Evolutionary conservation across 495 filamentous ascomycete genomes (phyloP), one percentile per base, ranked within the genome.

Genomic region (Ascobolus immersus): DNA sequence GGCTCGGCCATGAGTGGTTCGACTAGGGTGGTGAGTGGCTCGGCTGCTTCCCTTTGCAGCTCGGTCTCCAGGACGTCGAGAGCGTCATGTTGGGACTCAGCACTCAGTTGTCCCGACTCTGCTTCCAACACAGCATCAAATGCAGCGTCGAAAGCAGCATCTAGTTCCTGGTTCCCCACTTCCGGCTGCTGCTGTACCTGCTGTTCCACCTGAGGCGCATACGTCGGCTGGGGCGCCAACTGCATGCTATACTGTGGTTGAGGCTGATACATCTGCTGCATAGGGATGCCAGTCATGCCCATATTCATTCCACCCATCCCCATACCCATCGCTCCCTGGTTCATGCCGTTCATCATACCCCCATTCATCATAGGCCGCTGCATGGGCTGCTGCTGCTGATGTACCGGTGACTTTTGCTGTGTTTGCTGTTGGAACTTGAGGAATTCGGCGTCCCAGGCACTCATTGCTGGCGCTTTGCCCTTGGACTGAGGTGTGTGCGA

Each of bases 71-170:
- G 7, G 4, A 17, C 21, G 15, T 37, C 39, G 7, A 30, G 4
- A 6, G 19, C 37, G 21, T 23, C 10, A 28, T 47, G 11, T 12
- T 29, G 4, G 5, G n/a, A n/a, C 8, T 8, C 24, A 21, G 44
- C 34, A 31, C 38, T 12, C 35, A 38, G 37, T 32, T 37, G 15
- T 28, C 34, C 21, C 28, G 39, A 21, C 5, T 46, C 34, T 6
- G 43, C 47, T 31, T 63, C 64, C 44, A 74, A 74, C 4, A 69
- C 70, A 23, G 55, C 55, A 38, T 67, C 68, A 43, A 75, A 75
- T 0, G 70, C 69, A 17, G 60, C 67, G 39, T 73, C 65, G 42
- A 65, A 68, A 4, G 47, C 33, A 12, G 54, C 54, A 11, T 42
- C 35, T 1, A 44, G 34, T 11, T 42, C 38, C 17, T 12, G 10